A percentile compares a stretch with the other conserved stretches of the same genome.
These are phyloP conservation scores for Psilocybe subaeruginosa DNA, from an alignment of 768 basidiomycete genomes.

Conservation along the genomic window DNA sequence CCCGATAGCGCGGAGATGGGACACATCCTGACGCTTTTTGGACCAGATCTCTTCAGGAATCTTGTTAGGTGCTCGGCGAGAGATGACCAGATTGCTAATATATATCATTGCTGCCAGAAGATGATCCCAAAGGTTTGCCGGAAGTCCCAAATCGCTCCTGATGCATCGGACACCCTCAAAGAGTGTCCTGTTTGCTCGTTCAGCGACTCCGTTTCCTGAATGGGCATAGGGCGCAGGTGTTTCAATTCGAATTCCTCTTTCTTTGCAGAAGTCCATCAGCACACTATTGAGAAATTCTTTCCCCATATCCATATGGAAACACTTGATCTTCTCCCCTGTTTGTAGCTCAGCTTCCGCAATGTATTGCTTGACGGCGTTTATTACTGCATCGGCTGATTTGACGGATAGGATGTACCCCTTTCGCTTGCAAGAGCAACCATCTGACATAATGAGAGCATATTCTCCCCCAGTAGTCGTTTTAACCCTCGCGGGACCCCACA, in stretches of 20 bases:
- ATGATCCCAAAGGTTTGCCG: conserved; percentile 20
- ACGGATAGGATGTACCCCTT: conserved; percentile 21
- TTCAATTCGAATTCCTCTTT: conserved; percentile 18
- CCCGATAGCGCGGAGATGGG: conserved; percentile 32
- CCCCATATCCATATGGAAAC: conserved; percentile 8
- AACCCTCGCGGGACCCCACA: conserved; percentile 25
- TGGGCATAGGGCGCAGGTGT: conserved; percentile 29
- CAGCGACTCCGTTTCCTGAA: conserved; percentile 31
- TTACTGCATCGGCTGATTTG: conserved; percentile 21
- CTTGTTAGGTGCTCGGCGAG: conserved; percentile 10
- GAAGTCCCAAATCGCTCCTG: conserved; percentile 24
- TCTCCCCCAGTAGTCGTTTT: conserved; percentile 15
- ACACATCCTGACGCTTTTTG: conserved; percentile 24
- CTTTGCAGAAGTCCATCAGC: neutral
- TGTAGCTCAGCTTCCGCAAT: conserved; percentile 5
- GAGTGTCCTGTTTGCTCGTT: conserved; percentile 29
- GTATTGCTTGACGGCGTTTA: conserved; percentile 10
- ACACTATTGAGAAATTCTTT: conserved; percentile 10
- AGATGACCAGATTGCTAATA: conserved; percentile 11
- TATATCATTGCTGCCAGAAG: conserved; percentile 9
- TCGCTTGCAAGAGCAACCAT: conserved; percentile 20
- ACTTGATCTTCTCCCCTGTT: conserved; percentile 7
- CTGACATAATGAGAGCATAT: conserved; percentile 28
- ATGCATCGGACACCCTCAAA: conserved; percentile 25
- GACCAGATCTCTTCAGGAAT: conserved; percentile 20